Conservation (phyloP, 2,329 filamentous ascomycete genomes). For the Cercospora sojina region DNA sequence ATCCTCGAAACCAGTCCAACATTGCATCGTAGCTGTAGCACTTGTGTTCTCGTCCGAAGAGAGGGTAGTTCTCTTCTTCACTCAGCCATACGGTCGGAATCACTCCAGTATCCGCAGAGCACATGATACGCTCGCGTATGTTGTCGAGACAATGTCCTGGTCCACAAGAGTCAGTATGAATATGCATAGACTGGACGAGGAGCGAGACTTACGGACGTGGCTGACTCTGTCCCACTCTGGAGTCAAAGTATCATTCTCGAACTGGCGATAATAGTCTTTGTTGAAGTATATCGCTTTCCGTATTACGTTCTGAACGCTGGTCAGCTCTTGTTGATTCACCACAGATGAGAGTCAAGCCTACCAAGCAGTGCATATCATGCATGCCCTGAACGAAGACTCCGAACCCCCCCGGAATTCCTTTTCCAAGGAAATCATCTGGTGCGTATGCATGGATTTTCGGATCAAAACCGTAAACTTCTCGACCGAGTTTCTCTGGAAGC, state of each 20-base stretch:
- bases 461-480: conserved; percentile 10
- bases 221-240: conserved; percentile 7
- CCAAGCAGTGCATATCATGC: conserved; percentile 18
- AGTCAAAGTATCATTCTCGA: conserved; percentile 1
- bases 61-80: conserved; percentile 4
- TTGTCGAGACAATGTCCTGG: conserved; percentile 13
- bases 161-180: not conserved
- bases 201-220: conserved; percentile 2
- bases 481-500: conserved; percentile 7
- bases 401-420: not conserved
- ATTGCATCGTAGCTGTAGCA: conserved; percentile 18
- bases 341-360: not conserved
- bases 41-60: conserved; percentile 16
- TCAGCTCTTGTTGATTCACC: not conserved
- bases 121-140: conserved; percentile 15
- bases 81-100: conserved; percentile 9
- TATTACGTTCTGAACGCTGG: conserved; percentile 3
- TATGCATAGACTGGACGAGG: accelerated
- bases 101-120: conserved; percentile 1
- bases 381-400: conserved; percentile 6
- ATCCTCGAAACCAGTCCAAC: conserved; percentile 10
- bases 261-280: conserved; percentile 11
- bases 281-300: conserved; percentile 11
- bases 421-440: conserved; percentile 1
- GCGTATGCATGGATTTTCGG: conserved; percentile 7